These are phyloP conservation scores for Gossypium laxum DNA, from an alignment of 441 rosid genomes.

Conservation along the genomic window DNA sequence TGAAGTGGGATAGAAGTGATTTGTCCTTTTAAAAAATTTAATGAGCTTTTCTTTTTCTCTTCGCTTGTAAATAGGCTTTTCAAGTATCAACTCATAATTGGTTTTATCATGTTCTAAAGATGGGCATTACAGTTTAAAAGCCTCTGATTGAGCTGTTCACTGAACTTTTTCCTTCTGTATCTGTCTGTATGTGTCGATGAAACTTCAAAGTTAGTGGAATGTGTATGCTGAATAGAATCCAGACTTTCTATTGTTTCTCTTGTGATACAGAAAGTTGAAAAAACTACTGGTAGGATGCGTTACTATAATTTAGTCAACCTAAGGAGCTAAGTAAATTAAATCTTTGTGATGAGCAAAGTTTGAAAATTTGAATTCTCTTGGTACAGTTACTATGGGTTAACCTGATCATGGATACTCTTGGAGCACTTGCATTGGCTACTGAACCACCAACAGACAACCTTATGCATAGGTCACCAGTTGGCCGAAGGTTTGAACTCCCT, in stretches of 20 bases:
- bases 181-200: background rate
- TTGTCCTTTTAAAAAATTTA: background rate
- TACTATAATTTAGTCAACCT: background rate
- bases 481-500: slow-evolving; percentile 56
- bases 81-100: too few species aligned
- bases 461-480: slow-evolving; percentile 79
- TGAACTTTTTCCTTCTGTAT: background rate
- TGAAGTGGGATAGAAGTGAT: background rate
- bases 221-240: background rate
- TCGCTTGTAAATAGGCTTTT: background rate
- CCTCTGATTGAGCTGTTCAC: background rate
- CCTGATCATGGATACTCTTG: slow-evolving; percentile 94
- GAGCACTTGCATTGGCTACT: slow-evolving; percentile 93
- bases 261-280: background rate
- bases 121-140: background rate
- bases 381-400: slow-evolving; percentile 86
- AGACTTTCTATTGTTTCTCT: background rate
- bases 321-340: background rate
- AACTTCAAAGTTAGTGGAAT: background rate
- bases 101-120: background rate
- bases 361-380: slow-evolving; percentile 7
- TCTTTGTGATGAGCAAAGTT: background rate
- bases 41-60: background rate
- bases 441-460: slow-evolving; percentile 94
- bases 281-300: background rate